Conservation (phyloP, 768 basidiomycete genomes). For the Collybiopsis confluens region DNA sequence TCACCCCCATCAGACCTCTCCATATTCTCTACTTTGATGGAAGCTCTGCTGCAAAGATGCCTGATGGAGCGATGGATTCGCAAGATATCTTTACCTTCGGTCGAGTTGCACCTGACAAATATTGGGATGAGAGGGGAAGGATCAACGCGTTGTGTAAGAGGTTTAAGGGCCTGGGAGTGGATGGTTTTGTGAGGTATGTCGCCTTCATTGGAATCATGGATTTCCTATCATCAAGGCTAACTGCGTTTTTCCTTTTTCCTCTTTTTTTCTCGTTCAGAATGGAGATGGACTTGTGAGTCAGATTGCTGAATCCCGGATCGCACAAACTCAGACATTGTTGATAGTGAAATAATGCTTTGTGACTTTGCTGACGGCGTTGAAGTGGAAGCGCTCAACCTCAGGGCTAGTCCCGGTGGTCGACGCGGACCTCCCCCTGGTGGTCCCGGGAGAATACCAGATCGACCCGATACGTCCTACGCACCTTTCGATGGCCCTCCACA, state of each 20-base stretch:
- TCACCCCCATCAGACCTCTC: constrained; percentile 21
- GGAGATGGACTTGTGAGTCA: too few species aligned
- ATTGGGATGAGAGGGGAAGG: constrained; percentile 18
- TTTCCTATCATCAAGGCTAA: background rate
- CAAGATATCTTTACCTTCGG: constrained; percentile 33
- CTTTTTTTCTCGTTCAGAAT: too few species aligned
- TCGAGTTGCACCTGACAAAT: constrained; percentile 13
- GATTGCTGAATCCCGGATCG: too few species aligned
- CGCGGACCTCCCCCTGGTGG: too few species aligned
- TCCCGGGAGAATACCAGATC: too few species aligned
- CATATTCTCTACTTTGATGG: constrained; percentile 29
- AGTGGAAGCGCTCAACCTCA: constrained; percentile 1
- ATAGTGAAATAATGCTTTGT: constrained; percentile 34
- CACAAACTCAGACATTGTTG: too few species aligned
- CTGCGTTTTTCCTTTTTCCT: too few species aligned
- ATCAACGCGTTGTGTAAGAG: constrained; percentile 27
- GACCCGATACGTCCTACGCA: too few species aligned
- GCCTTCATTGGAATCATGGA: background rate
- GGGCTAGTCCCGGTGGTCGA: too few species aligned
- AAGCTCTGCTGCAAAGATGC: constrained; percentile 25
- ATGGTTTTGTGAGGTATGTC: constrained; percentile 27
- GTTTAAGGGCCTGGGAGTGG: constrained; percentile 25
- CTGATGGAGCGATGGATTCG: constrained; percentile 25
- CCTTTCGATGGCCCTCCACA: too few species aligned
- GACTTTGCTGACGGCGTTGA: constrained; percentile 24